Conservation (phyloP, 2,329 filamentous ascomycete species). For the Leptographium radiaticola region DNA sequence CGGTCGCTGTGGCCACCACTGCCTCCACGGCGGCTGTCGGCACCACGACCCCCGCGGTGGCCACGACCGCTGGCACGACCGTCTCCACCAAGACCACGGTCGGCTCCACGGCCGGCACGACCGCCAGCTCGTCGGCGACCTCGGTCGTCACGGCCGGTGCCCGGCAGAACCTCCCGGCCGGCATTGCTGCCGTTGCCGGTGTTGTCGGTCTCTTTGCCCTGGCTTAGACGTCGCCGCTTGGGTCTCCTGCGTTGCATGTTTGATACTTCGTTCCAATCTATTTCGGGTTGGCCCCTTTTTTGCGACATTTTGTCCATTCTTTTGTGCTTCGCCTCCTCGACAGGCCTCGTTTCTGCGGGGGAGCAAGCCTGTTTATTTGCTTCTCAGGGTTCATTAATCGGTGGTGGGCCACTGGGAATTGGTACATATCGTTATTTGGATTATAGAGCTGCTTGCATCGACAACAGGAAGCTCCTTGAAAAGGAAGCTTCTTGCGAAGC, state of each 20-base stretch:
- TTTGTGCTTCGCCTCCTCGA: too few species aligned
- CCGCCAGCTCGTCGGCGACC: constrained; percentile 5
- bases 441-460: too few species aligned
- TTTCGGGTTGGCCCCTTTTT: too few species aligned
- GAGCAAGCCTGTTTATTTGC: too few species aligned
- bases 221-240: constrained; percentile 7
- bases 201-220: constrained; percentile 24
- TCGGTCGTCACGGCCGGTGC: constrained; percentile 18
- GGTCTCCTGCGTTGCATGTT: not conserved
- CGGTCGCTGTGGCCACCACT: not conserved
- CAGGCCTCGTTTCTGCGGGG: too few species aligned
- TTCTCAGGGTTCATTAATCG: too few species aligned
- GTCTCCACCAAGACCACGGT: constrained; percentile 13
- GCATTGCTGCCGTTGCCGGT: constrained; percentile 24
- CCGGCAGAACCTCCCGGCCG: constrained; percentile 19
- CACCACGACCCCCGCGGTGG: constrained; percentile 20
- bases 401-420: too few species aligned
- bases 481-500: too few species aligned
- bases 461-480: too few species aligned
- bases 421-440: too few species aligned
- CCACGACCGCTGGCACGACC: constrained; percentile 14
- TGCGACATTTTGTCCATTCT: too few species aligned
- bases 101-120: not conserved
- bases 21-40: not conserved
- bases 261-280: too few species aligned